Evolutionary conservation across 768 basidiomycete genomes (phyloP), one percentile per base, ranked within the genome.

Genomic region (Cystofilobasidium macerans): DNA sequence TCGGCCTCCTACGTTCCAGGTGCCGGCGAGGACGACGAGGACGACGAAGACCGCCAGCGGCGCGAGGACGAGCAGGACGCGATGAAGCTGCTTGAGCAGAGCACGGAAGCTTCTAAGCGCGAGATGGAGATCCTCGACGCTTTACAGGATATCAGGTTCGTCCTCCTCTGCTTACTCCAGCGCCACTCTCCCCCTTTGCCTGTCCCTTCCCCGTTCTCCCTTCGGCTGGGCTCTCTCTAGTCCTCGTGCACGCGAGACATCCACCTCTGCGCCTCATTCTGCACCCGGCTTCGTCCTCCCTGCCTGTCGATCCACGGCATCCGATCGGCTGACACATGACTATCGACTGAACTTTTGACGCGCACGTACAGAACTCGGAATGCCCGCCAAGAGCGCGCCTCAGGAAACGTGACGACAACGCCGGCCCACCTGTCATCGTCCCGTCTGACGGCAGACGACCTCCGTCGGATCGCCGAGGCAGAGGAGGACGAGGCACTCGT

Each of bases 111-210:
- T 77, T 89, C 89, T 38, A 92, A 94, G 76, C 83, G 93, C 60
- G 94, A 97, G 78, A 99, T 99, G 95, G 95, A 97, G 73, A 87
- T 94, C 62, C 81, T 98, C 71, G 95, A 99, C 74, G 90, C 90
- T 16, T 79, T 99, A 65, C 91, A 95, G 74, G 93, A 97, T 69
- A 63, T 76, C 38, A 69, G 75, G 73, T 72, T 33, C 61, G 71
- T 92, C 67, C 36, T 28, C n/a, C 28, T 43, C 30, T 9, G 24
- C 80, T 85, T 61, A 92, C 92, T 74, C 86, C 89, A 2, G 3
- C 56, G 18, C 30, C 36, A 51, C 32, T 56, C 35, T 24, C 57
- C 30, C 33, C 1, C 32, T n/a, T 51, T 43, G 8, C 35, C 35
- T 57, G 36, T 2, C 26, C 40, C 43, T 18, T n/a, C 3, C n/a